Percentiles rank a stretch among this genome's conserved stretches.
These are phyloP conservation scores for Verticillium nonalfalfae DNA, from an alignment of 2,329 filamentous ascomycete genomes.

Conservation along the genomic window DNA sequence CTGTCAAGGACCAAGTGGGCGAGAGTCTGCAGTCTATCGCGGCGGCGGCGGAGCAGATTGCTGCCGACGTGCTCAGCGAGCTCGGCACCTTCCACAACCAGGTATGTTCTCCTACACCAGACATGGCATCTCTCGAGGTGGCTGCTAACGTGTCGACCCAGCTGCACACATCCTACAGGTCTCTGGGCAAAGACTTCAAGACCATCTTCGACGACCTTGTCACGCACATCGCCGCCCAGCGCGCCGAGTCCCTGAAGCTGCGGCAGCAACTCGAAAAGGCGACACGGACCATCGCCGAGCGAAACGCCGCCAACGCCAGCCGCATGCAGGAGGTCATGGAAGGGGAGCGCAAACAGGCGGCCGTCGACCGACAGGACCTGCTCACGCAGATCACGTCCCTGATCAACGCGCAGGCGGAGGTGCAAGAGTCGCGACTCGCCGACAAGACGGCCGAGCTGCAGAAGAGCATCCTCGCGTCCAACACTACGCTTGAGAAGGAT, in stretches of 20 bases:
- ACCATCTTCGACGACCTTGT: conserved; percentile 75
- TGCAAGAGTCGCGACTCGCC: conserved; percentile 65
- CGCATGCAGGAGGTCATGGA: conserved; percentile 64
- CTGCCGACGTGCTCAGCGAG: conserved; percentile 81
- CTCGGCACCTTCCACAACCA: conserved; percentile 74
- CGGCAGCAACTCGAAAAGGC: conserved; percentile 66
- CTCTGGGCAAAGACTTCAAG: conserved; percentile 81
- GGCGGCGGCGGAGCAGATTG: conserved; percentile 78
- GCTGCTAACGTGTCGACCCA: conserved; percentile 23
- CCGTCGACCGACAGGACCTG: conserved; percentile 67
- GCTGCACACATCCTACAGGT: conserved; percentile 78
- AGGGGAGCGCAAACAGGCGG: conserved; percentile 68
- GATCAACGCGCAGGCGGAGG: conserved; percentile 66
- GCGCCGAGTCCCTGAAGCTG: conserved; percentile 67
- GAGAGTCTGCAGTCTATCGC: conserved; percentile 80
- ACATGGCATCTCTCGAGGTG: not conserved
- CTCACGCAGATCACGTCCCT: conserved; percentile 72
- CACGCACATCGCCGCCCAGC: conserved; percentile 68
- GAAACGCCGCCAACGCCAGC: conserved; percentile 60
- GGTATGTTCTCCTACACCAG: conserved; percentile 30
- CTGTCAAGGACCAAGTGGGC: conserved; percentile 80
- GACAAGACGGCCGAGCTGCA: conserved; percentile 57
- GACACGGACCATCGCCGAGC: conserved; percentile 59
- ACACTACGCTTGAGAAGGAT: conserved; percentile 57
- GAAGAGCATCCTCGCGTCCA: conserved; percentile 58